A percentile compares a stretch with the other conserved stretches of the same genome.
Evolutionary conservation across 371 early-diverging fungal species (phyloP).

Genomic region (Hamiltosporidium tvaerminnensis): DNA sequence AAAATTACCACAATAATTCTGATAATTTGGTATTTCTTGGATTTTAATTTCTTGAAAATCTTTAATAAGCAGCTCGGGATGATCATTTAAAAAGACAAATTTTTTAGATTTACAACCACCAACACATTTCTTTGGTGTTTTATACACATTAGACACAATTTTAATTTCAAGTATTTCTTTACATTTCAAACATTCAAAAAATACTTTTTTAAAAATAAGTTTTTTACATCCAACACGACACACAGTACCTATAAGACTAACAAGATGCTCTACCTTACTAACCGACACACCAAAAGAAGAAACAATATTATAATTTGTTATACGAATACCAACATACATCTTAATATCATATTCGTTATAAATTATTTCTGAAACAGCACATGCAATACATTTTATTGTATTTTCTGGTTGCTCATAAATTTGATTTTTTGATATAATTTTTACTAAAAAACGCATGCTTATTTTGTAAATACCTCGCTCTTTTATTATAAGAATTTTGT

Average conservation of each 20-base stretch:
- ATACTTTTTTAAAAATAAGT: slow-evolving; percentile 12
- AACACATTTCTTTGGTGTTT: slow-evolving; percentile 31
- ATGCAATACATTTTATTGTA: slow-evolving; percentile 16
- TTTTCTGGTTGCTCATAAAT: slow-evolving; percentile 7
- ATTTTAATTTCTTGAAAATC: slow-evolving; percentile 49
- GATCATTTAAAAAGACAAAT: slow-evolving; percentile 25
- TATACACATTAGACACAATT: slow-evolving; percentile 26
- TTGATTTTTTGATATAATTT: neutral
- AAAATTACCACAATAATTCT: too few relatives aligned
- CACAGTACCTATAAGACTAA: slow-evolving; percentile 36
- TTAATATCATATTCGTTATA: too few relatives aligned
- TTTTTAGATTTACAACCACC: slow-evolving; percentile 37
- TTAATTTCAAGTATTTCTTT: slow-evolving; percentile 18
- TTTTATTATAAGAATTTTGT: slow-evolving; percentile 5
- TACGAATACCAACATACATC: too few relatives aligned
- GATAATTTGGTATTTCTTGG: slow-evolving; percentile 24
- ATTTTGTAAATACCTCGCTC: slow-evolving; percentile 6
- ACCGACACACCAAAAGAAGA: too few relatives aligned
- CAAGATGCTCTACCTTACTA: neutral
- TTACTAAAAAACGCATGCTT: neutral
- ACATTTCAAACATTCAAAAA: slow-evolving; percentile 48
- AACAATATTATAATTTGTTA: too few relatives aligned
- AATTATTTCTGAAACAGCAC: slow-evolving; percentile 8
- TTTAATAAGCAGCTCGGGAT: neutral
- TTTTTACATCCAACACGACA: slow-evolving; percentile 38